Percentiles rank a stretch among this genome's conserved stretches.
Conservation (phyloP, 1,284 basidiomycete species). For the Ustilago crameri region DNA sequence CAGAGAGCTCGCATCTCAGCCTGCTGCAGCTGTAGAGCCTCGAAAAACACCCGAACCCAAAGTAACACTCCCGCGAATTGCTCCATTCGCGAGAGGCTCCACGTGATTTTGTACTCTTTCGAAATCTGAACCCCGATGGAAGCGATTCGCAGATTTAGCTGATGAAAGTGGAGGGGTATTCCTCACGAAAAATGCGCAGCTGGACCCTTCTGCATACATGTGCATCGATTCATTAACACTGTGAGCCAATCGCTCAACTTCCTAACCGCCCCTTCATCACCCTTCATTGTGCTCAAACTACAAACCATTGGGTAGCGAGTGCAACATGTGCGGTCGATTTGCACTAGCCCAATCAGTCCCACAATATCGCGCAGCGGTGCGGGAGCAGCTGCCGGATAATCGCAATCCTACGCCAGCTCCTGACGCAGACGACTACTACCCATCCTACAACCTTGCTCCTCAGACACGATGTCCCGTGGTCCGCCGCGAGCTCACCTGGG, state of each 20-base stretch:
- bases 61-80: conserved; percentile 27
- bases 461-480: conserved; percentile 54
- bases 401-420: conserved; percentile 13
- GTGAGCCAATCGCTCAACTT: too few species aligned
- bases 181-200: background rate
- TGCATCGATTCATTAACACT: too few species aligned
- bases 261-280: too few species aligned
- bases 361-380: conserved; percentile 41
- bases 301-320: conserved; percentile 3
- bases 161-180: conserved; percentile 1
- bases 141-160: background rate
- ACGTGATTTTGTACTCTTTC: conserved; percentile 22
- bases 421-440: conserved; percentile 49
- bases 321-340: conserved; percentile 57
- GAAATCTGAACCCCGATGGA: background rate
- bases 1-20: background rate
- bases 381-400: conserved; percentile 25
- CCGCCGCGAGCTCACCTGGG: conserved; percentile 44
- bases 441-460: conserved; percentile 63
- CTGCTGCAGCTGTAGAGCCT: conserved; percentile 1
- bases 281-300: background rate
- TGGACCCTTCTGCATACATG: conserved; percentile 2
- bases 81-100: conserved; percentile 12
- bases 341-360: conserved; percentile 50
- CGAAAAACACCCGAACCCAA: conserved; percentile 34